Conservation (phyloP, 768 basidiomycete species). For the Mycena capillaripes region DNA sequence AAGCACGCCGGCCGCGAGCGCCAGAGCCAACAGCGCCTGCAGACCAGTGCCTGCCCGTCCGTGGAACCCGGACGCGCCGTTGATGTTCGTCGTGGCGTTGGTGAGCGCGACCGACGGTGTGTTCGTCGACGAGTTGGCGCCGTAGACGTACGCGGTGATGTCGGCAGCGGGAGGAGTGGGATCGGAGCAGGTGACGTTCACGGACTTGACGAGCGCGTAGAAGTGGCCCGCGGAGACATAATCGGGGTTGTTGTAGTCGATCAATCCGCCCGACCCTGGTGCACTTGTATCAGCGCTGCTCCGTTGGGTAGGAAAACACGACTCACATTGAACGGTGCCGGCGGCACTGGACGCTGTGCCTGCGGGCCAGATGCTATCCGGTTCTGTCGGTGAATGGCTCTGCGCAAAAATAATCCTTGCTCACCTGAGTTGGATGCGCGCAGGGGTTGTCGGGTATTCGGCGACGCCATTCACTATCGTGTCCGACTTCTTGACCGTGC, state of each 20-base stretch:
- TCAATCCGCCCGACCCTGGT: conserved; percentile 62
- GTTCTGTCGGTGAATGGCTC: not conserved
- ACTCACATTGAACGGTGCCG: conserved; percentile 78
- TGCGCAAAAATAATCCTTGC: conserved; percentile 20
- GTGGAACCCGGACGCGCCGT: conserved; percentile 51
- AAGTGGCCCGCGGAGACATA: conserved; percentile 82
- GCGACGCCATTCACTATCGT: conserved; percentile 68
- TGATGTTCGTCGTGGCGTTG: conserved; percentile 69
- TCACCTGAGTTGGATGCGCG: conserved; percentile 85
- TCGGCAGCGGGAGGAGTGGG: conserved; percentile 55
- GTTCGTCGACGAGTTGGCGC: conserved; percentile 63
- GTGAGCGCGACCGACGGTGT: conserved; percentile 70
- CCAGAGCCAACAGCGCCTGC: conserved; percentile 18
- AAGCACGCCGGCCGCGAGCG: conserved; percentile 34
- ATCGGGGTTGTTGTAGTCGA: conserved; percentile 86
- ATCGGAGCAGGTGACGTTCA: conserved; percentile 76
- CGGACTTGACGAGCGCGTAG: conserved; percentile 72
- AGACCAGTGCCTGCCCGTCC: conserved; percentile 26
- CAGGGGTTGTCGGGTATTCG: conserved; percentile 83
- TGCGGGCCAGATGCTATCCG: conserved; percentile 81
- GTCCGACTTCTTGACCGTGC: conserved; percentile 75
- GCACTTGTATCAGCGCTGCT: not conserved
- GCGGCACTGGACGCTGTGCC: conserved; percentile 71
- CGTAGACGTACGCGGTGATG: conserved; percentile 77
- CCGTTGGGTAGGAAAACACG: not conserved